A percentile compares a stretch with the other conserved stretches of the same genome.
phyloP scores from a whole-genome alignment of 208 protist genomes.

The Eutreptiella sp. region DNA sequence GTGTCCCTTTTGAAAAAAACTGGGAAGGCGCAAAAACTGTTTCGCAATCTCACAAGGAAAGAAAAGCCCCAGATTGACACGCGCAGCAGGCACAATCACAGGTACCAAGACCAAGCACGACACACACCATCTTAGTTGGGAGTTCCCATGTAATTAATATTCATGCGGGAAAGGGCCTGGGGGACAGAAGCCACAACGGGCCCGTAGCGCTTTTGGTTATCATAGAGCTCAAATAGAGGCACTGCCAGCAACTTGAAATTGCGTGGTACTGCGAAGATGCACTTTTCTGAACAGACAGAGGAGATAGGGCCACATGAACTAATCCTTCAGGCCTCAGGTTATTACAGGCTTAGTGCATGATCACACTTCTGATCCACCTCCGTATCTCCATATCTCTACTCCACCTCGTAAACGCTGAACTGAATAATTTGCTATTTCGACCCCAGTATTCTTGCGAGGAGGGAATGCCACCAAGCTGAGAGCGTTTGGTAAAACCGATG shows the following conservation, averaged over 20 bases:
- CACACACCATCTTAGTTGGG: too few relatives aligned
- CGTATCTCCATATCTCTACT: too few relatives aligned
- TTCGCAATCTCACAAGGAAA: too few relatives aligned
- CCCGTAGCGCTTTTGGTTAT: slow-evolving; percentile 37
- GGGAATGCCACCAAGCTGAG: slow-evolving; percentile 32
- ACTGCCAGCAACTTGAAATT: slow-evolving; percentile 43
- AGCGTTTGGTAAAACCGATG: not conserved
- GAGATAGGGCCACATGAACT: not conserved
- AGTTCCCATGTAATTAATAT: slow-evolving; percentile 22
- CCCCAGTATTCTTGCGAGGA: slow-evolving; percentile 29
- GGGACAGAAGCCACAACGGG: slow-evolving; percentile 28
- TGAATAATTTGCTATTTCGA: too few relatives aligned
- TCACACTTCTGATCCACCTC: slow-evolving; percentile 11
- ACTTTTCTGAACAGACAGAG: too few relatives aligned
- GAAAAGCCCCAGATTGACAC: too few relatives aligned
- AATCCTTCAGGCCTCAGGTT: not conserved
- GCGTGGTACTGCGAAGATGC: slow-evolving; percentile 30
- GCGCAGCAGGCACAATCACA: too few relatives aligned
- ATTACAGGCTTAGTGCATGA: slow-evolving; percentile 1
- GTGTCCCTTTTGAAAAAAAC: too few relatives aligned
- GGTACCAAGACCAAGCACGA: too few relatives aligned
- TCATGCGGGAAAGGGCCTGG: slow-evolving; percentile 17
- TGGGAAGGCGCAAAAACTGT: too few relatives aligned
- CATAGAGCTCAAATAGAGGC: slow-evolving; percentile 47
- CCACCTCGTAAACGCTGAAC: too few relatives aligned